These are phyloP conservation scores for Inonotus obliquus DNA, from an alignment of 1,284 basidiomycete genomes.

Conservation along the genomic window DNA sequence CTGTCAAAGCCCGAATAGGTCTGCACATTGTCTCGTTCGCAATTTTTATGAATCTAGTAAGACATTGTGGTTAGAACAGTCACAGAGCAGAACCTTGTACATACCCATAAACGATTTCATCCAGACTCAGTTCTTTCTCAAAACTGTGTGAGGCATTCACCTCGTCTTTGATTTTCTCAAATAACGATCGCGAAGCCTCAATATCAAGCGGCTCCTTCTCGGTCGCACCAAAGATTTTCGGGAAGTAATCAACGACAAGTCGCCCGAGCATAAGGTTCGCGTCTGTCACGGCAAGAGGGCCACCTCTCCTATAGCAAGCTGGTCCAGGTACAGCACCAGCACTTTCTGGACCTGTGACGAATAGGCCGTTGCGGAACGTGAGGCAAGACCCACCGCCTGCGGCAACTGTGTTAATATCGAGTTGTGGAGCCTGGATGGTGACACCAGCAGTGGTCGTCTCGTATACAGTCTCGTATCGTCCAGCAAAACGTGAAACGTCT, in stretches of 20 bases:
- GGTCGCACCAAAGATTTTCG: conserved; percentile 83
- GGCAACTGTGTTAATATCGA: conserved; percentile 86
- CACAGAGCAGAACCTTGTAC: conserved; percentile 23
- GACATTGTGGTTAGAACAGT: not conserved
- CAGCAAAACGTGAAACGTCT: conserved; percentile 86
- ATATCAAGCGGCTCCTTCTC: conserved; percentile 81
- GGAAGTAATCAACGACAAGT: conserved; percentile 80
- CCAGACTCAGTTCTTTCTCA: conserved; percentile 58
- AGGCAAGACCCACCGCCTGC: conserved; percentile 85
- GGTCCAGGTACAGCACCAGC: conserved; percentile 85
- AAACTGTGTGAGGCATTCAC: conserved; percentile 61
- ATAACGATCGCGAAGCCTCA: conserved; percentile 57
- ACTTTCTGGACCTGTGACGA: conserved; percentile 79
- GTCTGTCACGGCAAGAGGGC: conserved; percentile 82
- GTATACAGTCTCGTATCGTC: conserved; percentile 82
- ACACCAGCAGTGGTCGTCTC: conserved; percentile 91
- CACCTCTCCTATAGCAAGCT: conserved; percentile 81
- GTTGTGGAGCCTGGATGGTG: conserved; percentile 83
- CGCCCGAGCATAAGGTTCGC: conserved; percentile 83
- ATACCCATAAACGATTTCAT: conserved; percentile 87
- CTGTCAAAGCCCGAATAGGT: conserved; percentile 89
- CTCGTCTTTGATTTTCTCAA: conserved; percentile 59
- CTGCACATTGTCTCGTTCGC: conserved; percentile 93
- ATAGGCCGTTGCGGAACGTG: conserved; percentile 76
- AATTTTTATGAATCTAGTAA: conserved; percentile 79